Base-by-base conservation (phyloP, 495 filamentous ascomycete species). In the Cercophora samala region DNA sequence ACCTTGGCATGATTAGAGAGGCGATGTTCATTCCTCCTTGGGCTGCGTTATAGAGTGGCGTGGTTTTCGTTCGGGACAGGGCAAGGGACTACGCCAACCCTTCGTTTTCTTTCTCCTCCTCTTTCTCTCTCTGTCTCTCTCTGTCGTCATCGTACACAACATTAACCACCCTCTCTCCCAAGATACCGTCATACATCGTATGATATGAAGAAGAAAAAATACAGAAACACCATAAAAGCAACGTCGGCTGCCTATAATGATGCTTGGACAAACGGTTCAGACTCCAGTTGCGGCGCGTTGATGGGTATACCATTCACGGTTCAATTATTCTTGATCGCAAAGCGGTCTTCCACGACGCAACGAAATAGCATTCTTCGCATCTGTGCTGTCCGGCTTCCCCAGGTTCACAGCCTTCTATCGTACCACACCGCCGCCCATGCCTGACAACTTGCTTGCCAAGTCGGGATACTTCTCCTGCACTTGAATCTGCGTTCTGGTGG, bases 401-500 rank as follows among this genome's bases (percentile, higher is more conserved):
- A 21, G 0, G 13, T 6, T 58, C 32, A 21, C 61, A 64, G n/a
- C 21, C 25, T 46, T 66, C 68, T 74, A 76, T 54, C 63, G 66
- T 69, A 73, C 66, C 70, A 75, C 74, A n/a, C 73, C 73, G 32
- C 66, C 71, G 37, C 73, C 74, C 88, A 96, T 92, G 56, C 88
- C 86, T 65, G 91, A 88, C 64, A 99, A 85, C 72, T 91, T 89
- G 63, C 83, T 88, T 15, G 93, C 92, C 29, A 99, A 87, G 77
- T 96, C 88, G n/a, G 95, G 95, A 74, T 99, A 98, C 79, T 97
- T 96, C 81, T 97, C 91, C 81, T 97, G 93, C 18, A 99, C 95
- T 82, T 97, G 91, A 52, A 99, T 84, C 80, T 99, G 95, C 64
- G 96, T 98, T 67, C 96, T 85, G 59, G 95, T 98, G 22, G 96